Base-by-base conservation (phyloP, 140 eudicot species). In the Erigeron philadelphicus region DNA sequence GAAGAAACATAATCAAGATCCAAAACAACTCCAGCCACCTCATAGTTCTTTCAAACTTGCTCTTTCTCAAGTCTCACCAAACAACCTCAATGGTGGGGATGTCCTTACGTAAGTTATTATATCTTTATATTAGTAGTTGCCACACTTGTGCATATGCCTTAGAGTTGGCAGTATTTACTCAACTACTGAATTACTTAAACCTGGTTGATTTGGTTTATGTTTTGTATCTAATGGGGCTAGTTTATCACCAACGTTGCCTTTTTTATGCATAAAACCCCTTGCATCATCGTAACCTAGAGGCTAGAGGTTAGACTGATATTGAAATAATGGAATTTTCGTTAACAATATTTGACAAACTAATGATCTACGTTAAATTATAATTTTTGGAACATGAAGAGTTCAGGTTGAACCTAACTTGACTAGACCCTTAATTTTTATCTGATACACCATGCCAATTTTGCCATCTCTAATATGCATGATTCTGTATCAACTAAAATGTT, bases 21-120 rank as follows among this genome's bases (percentile, higher is more conserved):
- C 83, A 18, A 85, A 86, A 72, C 90, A 78, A 48, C 61, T 88
- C 52, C 87, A 79, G 70, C 90, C 68, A 61, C 89, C 94, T 58
- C 91, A 88, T 52, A 67, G 78, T 70, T 90, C 97, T 61, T 95
- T 85, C 73, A 52, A 74, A 11, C 62, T 56, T 70, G 90, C 97
- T 68, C 91, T 90, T 73, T 85, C 95, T 72, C 97, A 85, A 82
- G 85, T 80, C 77, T 82, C 79, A 72, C 96, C 95, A 35, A 91
- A 84, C 71, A 88, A 91, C 77, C 75, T 86, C 78, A 88, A 70
- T 75, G 95, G 87, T 72, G 91, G 87, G 73, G 80, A 82, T 64
- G 61, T 80, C 56, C 83, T 91, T 12, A 91, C 96, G 96, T 88
- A 84, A 80, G 95, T 78, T 68, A 57, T 46, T 21, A 43, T 61